phyloP scores from a whole-genome alignment of 176 grass and related monocot species.

The Tillandsia leiboldiana region DNA sequence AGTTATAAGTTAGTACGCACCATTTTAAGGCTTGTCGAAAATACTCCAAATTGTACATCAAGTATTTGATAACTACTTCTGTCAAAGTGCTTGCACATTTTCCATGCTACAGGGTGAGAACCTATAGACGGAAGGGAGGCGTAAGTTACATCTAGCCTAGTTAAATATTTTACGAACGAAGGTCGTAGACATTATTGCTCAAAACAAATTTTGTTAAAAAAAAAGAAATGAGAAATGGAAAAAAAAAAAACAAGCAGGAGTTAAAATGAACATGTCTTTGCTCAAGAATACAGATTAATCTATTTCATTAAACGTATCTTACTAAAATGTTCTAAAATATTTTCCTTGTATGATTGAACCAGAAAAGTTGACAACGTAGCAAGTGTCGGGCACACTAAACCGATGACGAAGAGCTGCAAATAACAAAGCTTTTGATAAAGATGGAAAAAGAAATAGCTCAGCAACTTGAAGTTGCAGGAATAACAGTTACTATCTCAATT shows the following conservation, averaged over 20 bases:
- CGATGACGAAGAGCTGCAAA: no score
- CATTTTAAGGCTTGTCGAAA: slow-evolving; percentile 74
- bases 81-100: slow-evolving; percentile 67
- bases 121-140: slow-evolving; percentile 34
- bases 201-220: neutral
- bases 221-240: neutral
- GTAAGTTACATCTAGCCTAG: neutral
- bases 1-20: slow-evolving; percentile 22
- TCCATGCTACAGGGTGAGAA: slow-evolving; percentile 65
- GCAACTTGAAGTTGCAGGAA: no score
- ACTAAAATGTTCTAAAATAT: no score
- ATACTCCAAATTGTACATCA: slow-evolving; percentile 59
- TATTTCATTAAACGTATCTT: no score
- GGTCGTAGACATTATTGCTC: neutral
- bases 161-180: neutral
- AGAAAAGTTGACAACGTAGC: no score
- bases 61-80: slow-evolving; percentile 40
- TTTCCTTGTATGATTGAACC: no score
- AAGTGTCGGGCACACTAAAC: no score
- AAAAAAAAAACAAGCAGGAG: neutral
- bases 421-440: no score
- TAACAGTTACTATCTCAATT: no score
- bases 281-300: no score
- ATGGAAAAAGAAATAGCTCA: no score
- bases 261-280: no score